A percentile compares a stretch with the other conserved stretches of the same genome.
These are phyloP conservation scores for Populus hybrid DNA, from an alignment of 441 rosid species.

Conservation along the genomic window DNA sequence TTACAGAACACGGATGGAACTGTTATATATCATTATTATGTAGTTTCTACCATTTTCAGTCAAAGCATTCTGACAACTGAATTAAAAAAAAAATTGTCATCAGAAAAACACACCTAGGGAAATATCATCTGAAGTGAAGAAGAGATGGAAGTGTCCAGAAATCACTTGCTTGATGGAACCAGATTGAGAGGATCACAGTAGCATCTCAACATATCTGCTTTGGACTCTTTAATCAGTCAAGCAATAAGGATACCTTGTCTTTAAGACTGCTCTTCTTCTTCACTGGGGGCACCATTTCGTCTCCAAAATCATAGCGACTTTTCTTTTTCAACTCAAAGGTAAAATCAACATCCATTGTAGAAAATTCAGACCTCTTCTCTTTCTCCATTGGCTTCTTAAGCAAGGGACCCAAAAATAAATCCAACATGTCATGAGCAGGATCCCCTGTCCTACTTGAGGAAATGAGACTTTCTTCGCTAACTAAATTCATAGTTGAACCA, in stretches of 20 bases:
- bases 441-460: slow-evolving; percentile 27
- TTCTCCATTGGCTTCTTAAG: slow-evolving; percentile 33
- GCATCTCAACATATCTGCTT: slow-evolving; percentile 2
- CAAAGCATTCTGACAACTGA: background rate
- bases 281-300: slow-evolving; percentile 28
- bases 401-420: slow-evolving; percentile 53
- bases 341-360: slow-evolving; percentile 17
- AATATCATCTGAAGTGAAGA: background rate
- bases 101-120: slow-evolving; percentile 3
- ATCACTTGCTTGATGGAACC: background rate
- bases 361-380: slow-evolving; percentile 8
- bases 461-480: slow-evolving; percentile 11
- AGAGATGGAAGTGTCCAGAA: background rate
- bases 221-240: slow-evolving; percentile 25
- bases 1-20: background rate
- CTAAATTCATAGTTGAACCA: slow-evolving; percentile 11
- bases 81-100: background rate
- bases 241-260: slow-evolving; percentile 43
- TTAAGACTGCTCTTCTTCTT: slow-evolving; percentile 44
- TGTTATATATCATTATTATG: background rate
- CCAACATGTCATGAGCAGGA: slow-evolving; percentile 56
- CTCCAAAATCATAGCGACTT: slow-evolving; percentile 20
- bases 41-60: background rate
- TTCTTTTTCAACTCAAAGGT: slow-evolving; percentile 15
- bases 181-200: background rate